Evolutionary conservation across 495 filamentous ascomycete species (phyloP).

Genomic region (Neurospora terricola): DNA sequence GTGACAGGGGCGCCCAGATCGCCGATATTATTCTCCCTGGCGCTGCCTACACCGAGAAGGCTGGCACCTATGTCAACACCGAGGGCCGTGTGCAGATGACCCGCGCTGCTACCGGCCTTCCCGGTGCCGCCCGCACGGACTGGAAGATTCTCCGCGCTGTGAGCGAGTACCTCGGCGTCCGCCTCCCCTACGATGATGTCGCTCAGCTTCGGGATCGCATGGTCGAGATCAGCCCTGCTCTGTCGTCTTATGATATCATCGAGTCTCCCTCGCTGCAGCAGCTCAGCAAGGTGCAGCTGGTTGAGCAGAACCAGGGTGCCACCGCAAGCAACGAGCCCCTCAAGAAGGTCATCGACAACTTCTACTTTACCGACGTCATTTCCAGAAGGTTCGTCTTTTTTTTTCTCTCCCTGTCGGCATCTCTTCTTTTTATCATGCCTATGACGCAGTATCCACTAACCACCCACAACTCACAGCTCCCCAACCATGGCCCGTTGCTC

Average conservation of each 20-base stretch:
- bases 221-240: slow-evolving; percentile 84
- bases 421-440: neutral
- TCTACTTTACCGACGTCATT: slow-evolving; percentile 95
- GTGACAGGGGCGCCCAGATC: slow-evolving; percentile 83
- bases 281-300: slow-evolving; percentile 81
- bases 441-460: neutral
- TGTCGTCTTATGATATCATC: slow-evolving; percentile 82
- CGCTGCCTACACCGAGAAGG: slow-evolving; percentile 93
- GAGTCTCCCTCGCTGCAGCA: slow-evolving; percentile 62
- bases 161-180: slow-evolving; percentile 79
- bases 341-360: slow-evolving; percentile 81
- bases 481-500: slow-evolving; percentile 96
- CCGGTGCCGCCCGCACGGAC: slow-evolving; percentile 84
- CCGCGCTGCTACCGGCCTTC: slow-evolving; percentile 71
- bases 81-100: slow-evolving; percentile 93
- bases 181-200: slow-evolving; percentile 88
- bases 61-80: slow-evolving; percentile 94
- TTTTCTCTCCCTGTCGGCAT: neutral
- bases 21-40: slow-evolving; percentile 92
- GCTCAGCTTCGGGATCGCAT: slow-evolving; percentile 80
- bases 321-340: slow-evolving; percentile 57
- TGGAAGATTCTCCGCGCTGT: slow-evolving; percentile 96
- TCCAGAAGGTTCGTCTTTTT: slow-evolving; percentile 71
- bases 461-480: slow-evolving; percentile 44
- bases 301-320: slow-evolving; percentile 87